These are phyloP conservation scores for Fagus crenata DNA, from an alignment of 306 rosid genomes.

Conservation along the genomic window DNA sequence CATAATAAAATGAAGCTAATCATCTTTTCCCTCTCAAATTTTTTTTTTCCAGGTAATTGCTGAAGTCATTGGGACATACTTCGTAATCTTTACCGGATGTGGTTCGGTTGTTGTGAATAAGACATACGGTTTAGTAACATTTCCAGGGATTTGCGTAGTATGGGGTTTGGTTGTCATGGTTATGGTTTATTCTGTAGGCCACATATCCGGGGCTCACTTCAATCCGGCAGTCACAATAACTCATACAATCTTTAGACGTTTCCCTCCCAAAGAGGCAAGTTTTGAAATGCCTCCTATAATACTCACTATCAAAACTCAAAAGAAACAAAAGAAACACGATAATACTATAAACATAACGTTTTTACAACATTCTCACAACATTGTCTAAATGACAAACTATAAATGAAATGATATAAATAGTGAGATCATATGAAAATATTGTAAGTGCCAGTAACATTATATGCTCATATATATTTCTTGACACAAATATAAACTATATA, in stretches of 20 bases:
- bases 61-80: slow-evolving; percentile 61
- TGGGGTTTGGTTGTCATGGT: slow-evolving; percentile 57
- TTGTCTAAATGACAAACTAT: too few relatives aligned
- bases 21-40: neutral
- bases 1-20: too few relatives aligned
- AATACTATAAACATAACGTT: too few relatives aligned
- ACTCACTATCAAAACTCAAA: too few relatives aligned
- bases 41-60: slow-evolving; percentile 48
- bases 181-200: slow-evolving; percentile 59
- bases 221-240: slow-evolving; percentile 58
- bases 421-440: too few relatives aligned
- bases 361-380: too few relatives aligned
- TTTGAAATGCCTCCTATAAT: too few relatives aligned
- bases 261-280: slow-evolving; percentile 47
- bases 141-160: slow-evolving; percentile 52
- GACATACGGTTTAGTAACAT: slow-evolving; percentile 34
- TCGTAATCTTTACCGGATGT: slow-evolving; percentile 63
- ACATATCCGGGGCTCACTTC: slow-evolving; percentile 70
- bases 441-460: too few relatives aligned
- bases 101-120: slow-evolving; percentile 46
- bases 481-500: too few relatives aligned
- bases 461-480: too few relatives aligned
- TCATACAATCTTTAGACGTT: slow-evolving; percentile 47
- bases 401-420: too few relatives aligned
- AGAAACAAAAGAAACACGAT: too few relatives aligned